Conservation (phyloP, 768 basidiomycete genomes). For the Tulasnella sp. region DNA sequence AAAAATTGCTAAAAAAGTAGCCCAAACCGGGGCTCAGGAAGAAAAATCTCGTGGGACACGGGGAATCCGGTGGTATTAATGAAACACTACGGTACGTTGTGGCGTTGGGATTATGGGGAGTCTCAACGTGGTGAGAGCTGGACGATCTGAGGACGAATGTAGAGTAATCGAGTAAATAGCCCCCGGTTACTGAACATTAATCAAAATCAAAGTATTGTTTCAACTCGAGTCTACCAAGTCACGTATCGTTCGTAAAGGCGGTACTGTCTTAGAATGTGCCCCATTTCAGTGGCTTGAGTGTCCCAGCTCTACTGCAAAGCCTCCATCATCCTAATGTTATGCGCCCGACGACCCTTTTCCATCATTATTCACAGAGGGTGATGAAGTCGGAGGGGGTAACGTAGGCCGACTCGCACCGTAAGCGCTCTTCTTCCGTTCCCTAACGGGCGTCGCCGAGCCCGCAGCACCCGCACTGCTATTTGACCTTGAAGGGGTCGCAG, state of each 20-base stretch:
- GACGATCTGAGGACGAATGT: too few relatives aligned
- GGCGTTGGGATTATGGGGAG: too few relatives aligned
- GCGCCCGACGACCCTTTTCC: background rate
- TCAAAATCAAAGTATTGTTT: background rate
- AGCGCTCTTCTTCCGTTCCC: conserved; percentile 20
- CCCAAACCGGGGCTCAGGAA: too few relatives aligned
- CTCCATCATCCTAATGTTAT: background rate
- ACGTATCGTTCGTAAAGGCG: background rate
- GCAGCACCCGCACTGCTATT: conserved; percentile 9
- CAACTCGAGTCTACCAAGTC: background rate
- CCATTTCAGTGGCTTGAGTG: background rate
- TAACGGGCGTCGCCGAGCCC: background rate
- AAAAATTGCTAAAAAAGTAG: too few relatives aligned
- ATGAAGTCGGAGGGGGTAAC: background rate
- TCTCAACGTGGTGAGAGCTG: too few relatives aligned
- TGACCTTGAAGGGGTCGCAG: background rate
- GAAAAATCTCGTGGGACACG: too few relatives aligned
- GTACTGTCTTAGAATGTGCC: background rate
- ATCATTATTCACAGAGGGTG: background rate
- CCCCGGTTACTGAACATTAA: background rate
- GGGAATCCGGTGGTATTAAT: too few relatives aligned
- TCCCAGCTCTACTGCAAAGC: background rate
- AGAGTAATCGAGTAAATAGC: too few relatives aligned
- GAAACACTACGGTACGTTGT: too few relatives aligned
- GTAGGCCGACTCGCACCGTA: conserved; percentile 9